Evolutionary conservation across 1,284 basidiomycete genomes (phyloP).

Genomic region (Erythrobasidium hasegawianum): DNA sequence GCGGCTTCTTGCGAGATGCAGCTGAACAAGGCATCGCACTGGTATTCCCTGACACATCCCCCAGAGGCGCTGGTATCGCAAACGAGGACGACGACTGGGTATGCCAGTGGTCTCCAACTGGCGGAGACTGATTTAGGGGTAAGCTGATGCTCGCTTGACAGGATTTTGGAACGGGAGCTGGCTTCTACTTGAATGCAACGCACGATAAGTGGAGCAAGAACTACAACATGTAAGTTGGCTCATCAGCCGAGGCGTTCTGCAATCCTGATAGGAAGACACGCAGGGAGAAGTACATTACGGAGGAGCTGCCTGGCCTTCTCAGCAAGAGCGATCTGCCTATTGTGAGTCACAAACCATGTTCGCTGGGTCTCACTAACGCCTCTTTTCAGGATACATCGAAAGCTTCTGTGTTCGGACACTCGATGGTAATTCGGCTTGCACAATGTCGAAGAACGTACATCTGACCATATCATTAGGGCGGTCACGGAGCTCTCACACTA

Average conservation of each 20-base stretch:
- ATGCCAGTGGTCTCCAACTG: slow-evolving; percentile 57
- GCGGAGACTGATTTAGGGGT: background rate
- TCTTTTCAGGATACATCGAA: slow-evolving; percentile 59
- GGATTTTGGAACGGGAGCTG: slow-evolving; percentile 78
- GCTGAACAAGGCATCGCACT: slow-evolving; percentile 77
- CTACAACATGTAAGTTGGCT: slow-evolving; percentile 70
- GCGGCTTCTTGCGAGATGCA: slow-evolving; percentile 73
- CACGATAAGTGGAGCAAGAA: slow-evolving; percentile 70
- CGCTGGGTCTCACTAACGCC: too few species aligned
- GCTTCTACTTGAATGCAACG: slow-evolving; percentile 90
- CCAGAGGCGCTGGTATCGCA: slow-evolving; percentile 82
- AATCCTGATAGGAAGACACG: background rate
- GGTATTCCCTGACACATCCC: slow-evolving; percentile 93
- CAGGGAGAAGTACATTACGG: slow-evolving; percentile 64
- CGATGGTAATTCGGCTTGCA: slow-evolving; percentile 27
- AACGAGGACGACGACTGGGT: slow-evolving; percentile 77
- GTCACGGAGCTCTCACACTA: slow-evolving; percentile 87
- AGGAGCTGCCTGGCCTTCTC: slow-evolving; percentile 75
- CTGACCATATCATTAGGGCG: slow-evolving; percentile 60
- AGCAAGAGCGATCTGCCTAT: slow-evolving; percentile 62
- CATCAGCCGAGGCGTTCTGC: background rate
- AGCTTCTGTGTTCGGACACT: slow-evolving; percentile 73
- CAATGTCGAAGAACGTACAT: background rate
- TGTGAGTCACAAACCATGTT: too few species aligned
- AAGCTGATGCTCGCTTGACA: background rate